phyloP scores from a whole-genome alignment of 108 stramenopile genomes.

The Cyclostephanos invisitatus region DNA sequence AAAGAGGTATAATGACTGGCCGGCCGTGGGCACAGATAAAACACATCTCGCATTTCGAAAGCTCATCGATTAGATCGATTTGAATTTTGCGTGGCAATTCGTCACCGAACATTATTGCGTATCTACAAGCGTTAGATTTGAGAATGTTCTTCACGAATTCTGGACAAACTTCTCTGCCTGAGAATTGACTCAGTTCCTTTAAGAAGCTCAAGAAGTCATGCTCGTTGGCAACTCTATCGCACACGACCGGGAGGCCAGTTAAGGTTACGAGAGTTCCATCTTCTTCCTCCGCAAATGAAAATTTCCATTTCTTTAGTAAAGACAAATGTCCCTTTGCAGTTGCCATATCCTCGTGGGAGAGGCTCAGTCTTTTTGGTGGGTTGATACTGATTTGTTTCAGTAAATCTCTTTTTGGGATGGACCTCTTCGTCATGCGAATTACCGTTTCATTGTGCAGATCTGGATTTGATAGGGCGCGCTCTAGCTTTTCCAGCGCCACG shows the following conservation, averaged over 20 bases:
- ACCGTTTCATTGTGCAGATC: constrained; percentile 16
- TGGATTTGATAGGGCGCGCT: constrained; percentile 29
- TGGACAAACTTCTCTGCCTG: constrained; percentile 33
- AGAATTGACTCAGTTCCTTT: constrained; percentile 21
- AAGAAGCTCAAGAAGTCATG: constrained; percentile 45
- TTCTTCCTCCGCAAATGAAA: constrained; percentile 22
- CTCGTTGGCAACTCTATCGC: constrained; percentile 34
- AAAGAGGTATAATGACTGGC: constrained; percentile 21
- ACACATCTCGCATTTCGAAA: constrained; percentile 38
- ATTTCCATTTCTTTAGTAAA: constrained; percentile 46
- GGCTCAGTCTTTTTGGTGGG: constrained; percentile 23
- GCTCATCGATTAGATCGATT: constrained; percentile 16
- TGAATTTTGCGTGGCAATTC: constrained; percentile 13
- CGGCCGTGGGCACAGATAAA: constrained; percentile 53
- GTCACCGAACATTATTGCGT: constrained; percentile 59
- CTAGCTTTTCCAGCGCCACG: constrained; percentile 44
- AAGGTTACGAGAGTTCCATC: constrained; percentile 25
- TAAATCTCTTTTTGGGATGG: constrained; percentile 18
- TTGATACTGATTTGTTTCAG: constrained; percentile 20
- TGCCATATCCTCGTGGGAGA: constrained; percentile 26
- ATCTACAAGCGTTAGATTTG: constrained; percentile 51
- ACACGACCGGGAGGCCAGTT: constrained; percentile 38
- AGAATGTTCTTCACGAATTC: constrained; percentile 42
- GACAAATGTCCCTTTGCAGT: constrained; percentile 19
- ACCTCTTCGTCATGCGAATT: constrained; percentile 34